Percentiles rank a stretch among this genome's conserved stretches.
These are phyloP conservation scores for Phialophora chinensis DNA, from an alignment of 2,329 filamentous ascomycete species.

Conservation along the genomic window DNA sequence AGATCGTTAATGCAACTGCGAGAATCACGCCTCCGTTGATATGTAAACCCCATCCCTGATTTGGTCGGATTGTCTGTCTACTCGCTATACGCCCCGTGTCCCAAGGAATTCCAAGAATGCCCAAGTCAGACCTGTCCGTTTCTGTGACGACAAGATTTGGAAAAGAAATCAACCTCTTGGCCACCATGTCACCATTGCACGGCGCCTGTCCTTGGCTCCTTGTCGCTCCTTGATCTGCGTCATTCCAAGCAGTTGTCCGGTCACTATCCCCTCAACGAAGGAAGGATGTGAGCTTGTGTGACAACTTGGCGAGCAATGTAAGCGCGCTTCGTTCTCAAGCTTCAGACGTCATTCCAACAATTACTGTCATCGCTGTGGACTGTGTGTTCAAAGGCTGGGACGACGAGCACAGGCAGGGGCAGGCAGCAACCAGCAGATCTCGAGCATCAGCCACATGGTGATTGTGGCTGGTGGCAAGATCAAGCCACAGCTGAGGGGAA, in stretches of 20 bases:
- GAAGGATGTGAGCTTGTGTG: neutral
- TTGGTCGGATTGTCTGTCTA: neutral
- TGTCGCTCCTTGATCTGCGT: neutral
- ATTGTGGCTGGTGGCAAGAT: neutral
- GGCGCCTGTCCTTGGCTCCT: slow-evolving; percentile 10
- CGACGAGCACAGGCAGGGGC: neutral
- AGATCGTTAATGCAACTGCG: neutral
- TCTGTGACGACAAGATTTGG: slow-evolving; percentile 11
- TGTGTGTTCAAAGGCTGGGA: neutral
- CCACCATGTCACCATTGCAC: neutral
- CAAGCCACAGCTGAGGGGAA: neutral
- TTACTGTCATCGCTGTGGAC: neutral
- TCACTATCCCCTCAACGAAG: neutral
- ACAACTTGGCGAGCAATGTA: neutral
- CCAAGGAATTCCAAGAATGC: slow-evolving; percentile 3
- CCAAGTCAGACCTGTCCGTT: slow-evolving; percentile 5
- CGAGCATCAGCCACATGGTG: neutral
- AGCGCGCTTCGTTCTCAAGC: neutral
- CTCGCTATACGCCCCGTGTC: too few species aligned
- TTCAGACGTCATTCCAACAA: neutral
- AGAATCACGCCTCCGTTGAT: neutral
- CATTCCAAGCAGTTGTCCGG: neutral
- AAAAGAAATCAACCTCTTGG: slow-evolving; percentile 1
- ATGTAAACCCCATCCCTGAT: neutral
- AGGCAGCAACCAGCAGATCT: neutral